A percentile compares a stretch with the other conserved stretches of the same genome.
Evolutionary conservation across 306 rosid species (phyloP).

Genomic region (Neltuma alba): DNA sequence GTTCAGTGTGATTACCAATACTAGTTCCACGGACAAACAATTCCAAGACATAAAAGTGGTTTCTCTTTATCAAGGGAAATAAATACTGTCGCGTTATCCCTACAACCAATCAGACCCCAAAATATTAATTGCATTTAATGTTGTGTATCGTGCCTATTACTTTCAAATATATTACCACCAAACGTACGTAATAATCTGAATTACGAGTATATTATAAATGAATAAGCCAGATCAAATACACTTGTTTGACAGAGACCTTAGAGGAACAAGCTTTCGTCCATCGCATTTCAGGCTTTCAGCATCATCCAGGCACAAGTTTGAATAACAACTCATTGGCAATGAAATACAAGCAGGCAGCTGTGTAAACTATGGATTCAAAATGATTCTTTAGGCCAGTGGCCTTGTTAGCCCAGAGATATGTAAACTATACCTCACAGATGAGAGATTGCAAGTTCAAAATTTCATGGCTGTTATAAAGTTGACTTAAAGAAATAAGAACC

Average conservation of each 20-base stretch:
- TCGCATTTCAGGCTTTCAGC: not conserved
- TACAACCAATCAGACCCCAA: not conserved
- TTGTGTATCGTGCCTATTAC: not conserved
- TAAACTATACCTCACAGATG: no score
- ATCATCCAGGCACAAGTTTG: not conserved
- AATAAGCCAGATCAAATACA: not conserved
- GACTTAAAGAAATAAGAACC: no score
- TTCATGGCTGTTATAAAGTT: no score
- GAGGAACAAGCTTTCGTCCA: not conserved
- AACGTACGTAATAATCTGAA: no score
- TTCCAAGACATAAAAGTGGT: not conserved
- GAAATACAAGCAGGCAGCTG: not conserved
- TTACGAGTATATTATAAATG: no score
- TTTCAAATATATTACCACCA: not conserved
- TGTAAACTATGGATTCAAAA: not conserved
- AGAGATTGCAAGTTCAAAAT: no score
- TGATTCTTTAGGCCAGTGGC: not conserved
- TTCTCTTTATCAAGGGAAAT: not conserved
- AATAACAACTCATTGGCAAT: not conserved
- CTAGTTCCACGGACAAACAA: not conserved
- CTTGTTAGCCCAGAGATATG: no score
- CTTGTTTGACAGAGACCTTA: not conserved
- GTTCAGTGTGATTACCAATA: no score
- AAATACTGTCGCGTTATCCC: not conserved
- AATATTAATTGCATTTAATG: not conserved